Percentiles rank a stretch among this genome's conserved stretches.
phyloP scores from a whole-genome alignment of 306 rosid genomes.

The Hylodesmum podocarpum region DNA sequence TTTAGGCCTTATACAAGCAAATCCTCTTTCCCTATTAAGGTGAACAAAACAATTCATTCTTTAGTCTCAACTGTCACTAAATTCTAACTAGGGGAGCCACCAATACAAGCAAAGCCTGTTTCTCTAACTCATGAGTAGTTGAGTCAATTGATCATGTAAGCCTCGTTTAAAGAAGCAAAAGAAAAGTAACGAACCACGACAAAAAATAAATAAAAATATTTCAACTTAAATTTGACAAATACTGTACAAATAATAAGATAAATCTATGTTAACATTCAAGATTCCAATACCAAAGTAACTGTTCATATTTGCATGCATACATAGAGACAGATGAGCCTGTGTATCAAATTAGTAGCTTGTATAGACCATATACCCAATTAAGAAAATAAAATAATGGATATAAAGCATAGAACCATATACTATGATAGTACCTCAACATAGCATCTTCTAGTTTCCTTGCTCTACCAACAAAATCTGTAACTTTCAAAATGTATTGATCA shows the following conservation, averaged over 20 bases:
- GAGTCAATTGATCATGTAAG: background rate
- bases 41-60: no score
- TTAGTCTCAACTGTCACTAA: no score
- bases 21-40: no score
- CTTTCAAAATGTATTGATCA: slow-evolving; percentile 50
- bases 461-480: slow-evolving; percentile 54
- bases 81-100: background rate
- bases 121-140: background rate
- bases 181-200: background rate
- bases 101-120: background rate
- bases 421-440: slow-evolving; percentile 61
- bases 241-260: background rate
- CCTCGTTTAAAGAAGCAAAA: background rate
- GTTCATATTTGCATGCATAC: background rate
- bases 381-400: slow-evolving; percentile 4
- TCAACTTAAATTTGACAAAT: slow-evolving; percentile 23
- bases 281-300: slow-evolving; percentile 11
- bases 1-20: no score
- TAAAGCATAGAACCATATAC: slow-evolving; percentile 15
- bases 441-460: slow-evolving; percentile 71
- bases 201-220: background rate
- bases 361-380: background rate
- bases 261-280: slow-evolving; percentile 3
- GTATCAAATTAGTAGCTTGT: background rate
- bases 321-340: background rate